Evolutionary conservation across 164 flowering plant species (phyloP).

Genomic region (Nymphaea thermarum): DNA sequence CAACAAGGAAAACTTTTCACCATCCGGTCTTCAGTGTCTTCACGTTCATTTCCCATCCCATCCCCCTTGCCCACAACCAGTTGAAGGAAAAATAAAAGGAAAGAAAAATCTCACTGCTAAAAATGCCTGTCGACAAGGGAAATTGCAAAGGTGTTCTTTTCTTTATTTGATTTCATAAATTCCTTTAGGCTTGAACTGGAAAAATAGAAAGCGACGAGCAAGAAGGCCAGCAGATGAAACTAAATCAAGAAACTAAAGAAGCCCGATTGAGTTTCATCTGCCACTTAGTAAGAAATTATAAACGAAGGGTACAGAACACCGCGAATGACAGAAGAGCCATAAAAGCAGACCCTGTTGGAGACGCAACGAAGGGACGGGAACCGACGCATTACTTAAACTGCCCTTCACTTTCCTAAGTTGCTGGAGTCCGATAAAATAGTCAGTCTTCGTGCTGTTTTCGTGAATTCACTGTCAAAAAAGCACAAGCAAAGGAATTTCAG

Average conservation of each 20-base stretch:
- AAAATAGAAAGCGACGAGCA: too few species aligned
- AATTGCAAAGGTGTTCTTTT: too few species aligned
- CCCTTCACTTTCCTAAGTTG: constrained; percentile 12
- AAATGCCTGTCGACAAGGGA: too few species aligned
- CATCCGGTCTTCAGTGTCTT: too few species aligned
- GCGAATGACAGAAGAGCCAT: not conserved
- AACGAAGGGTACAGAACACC: not conserved
- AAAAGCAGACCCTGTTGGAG: too few species aligned
- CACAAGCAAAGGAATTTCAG: not conserved
- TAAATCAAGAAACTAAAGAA: not conserved
- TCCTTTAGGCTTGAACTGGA: not conserved
- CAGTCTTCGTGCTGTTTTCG: constrained; percentile 46
- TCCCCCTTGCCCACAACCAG: too few species aligned
- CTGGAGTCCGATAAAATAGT: constrained; percentile 56
- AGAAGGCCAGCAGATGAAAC: not conserved
- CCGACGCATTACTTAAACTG: not conserved
- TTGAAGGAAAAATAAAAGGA: too few species aligned
- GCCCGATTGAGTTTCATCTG: not conserved
- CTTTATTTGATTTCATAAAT: not conserved
- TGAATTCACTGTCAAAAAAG: constrained; percentile 45
- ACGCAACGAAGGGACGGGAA: not conserved
- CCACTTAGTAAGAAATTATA: not conserved
- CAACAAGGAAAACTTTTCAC: too few species aligned
- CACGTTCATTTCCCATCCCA: too few species aligned
- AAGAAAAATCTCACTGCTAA: too few species aligned